phyloP scores from a whole-genome alignment of 2,329 filamentous ascomycete genomes.

The Penicillium hesseltinei region DNA sequence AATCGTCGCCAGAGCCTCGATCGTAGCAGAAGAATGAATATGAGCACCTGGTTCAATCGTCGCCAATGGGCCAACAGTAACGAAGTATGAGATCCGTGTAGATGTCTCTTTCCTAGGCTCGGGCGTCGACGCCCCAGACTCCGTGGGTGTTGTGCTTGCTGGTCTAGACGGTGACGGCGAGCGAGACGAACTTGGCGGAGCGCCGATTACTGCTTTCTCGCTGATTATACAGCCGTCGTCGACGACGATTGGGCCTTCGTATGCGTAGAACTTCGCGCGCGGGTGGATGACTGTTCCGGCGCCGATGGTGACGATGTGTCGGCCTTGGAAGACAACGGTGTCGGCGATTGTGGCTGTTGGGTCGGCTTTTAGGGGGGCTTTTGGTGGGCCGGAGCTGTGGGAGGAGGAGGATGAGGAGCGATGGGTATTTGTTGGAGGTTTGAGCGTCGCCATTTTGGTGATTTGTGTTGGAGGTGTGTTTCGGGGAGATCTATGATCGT shows the following conservation, averaged over 20 bases:
- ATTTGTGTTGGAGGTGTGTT: constrained; percentile 6
- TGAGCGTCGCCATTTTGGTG: constrained; percentile 25
- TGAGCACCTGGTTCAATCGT: constrained; percentile 40
- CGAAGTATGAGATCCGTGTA: constrained; percentile 39
- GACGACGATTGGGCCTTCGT: constrained; percentile 73
- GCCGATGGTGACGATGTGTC: constrained; percentile 73
- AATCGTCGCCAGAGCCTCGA: constrained; percentile 49
- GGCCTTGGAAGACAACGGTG: constrained; percentile 54
- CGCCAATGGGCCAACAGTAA: constrained; percentile 39
- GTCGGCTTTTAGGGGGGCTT: constrained; percentile 38
- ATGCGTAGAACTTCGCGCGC: constrained; percentile 74
- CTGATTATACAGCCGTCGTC: constrained; percentile 79
- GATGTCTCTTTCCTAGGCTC: constrained; percentile 11
- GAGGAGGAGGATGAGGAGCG: constrained; percentile 26
- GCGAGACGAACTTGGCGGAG: constrained; percentile 46
- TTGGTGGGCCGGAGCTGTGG: constrained; percentile 27
- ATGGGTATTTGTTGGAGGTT: constrained; percentile 30
- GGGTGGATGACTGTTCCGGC: constrained; percentile 83
- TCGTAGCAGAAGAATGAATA: constrained; percentile 37
- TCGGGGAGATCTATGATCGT: constrained; percentile 1
- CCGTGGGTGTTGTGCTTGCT: neutral
- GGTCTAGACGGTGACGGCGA: constrained; percentile 9
- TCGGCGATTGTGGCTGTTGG: constrained; percentile 42
- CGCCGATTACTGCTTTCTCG: constrained; percentile 55
- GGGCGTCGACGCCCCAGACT: neutral